Evolutionary conservation across 2,329 filamentous ascomycete species (phyloP), one percentile per base, ranked within the genome.

Genomic region (Alternaria triticimaculans): DNA sequence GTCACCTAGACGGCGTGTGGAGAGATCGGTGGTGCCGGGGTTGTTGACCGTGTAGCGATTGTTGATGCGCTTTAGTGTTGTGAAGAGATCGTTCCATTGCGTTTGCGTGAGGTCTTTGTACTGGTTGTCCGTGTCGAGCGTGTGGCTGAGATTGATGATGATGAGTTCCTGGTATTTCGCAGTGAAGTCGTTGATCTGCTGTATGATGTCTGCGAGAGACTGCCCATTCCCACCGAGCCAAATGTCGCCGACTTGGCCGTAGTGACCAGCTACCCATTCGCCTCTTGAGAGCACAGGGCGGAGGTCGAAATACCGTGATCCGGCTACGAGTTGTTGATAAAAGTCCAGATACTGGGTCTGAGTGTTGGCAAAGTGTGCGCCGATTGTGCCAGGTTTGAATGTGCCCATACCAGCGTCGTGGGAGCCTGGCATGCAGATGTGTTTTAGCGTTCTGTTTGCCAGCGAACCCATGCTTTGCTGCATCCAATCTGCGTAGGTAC

Each of bases 341-440:
- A 85, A 80, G 64, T 79, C 77, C 50, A 84, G 71, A 12, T 80
- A 80, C 55, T 86, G 84, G 0, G 82, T 83, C 61, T 83, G 80
- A 1, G 81, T 84, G 60, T 85, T 85, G 11, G 72, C 64, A n/a
- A 73, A 71, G 18, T 73, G 73, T 4, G 80, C 82, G 11, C 82
- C 74, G 37, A 78, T 74, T 5, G 83, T 82, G 14, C 78, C 75
- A 2, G 72, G 68, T 14, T 73, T 80, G 63, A 83, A 83, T 1
- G 64, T 76, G 23, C 78, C 81, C 83, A 86, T 86, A n/a, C 83
- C 84, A 0, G 83, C 77, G 61, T 86, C 83, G 63, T 86, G 84
- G 4, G 82, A 80, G 9, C 84, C 84, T 0, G 84, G 84, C 77
- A 86, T 82, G 53, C 82, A 78, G 18, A 86, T 76, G 28, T 85